These are phyloP conservation scores for Eucalyptus lansdowneana DNA, from an alignment of 345 rosid species.

Conservation along the genomic window DNA sequence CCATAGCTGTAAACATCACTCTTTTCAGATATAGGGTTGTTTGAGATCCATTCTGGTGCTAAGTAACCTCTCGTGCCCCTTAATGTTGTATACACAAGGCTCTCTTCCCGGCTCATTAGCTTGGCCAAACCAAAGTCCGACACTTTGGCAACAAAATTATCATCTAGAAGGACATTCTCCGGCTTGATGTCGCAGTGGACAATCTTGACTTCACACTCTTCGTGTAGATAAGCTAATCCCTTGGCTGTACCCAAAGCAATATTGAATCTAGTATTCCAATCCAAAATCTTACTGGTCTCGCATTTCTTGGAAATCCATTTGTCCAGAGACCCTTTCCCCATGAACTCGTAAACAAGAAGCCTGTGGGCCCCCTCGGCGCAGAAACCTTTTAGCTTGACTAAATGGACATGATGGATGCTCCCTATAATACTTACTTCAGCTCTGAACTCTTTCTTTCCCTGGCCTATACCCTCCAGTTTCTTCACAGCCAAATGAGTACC, in stretches of 20 bases:
- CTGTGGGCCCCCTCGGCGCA: conserved; percentile 31
- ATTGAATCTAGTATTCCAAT: conserved; percentile 28
- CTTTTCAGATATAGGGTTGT: conserved; percentile 37
- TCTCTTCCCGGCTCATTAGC: conserved; percentile 36
- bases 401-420: conserved; percentile 34
- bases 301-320: conserved; percentile 32
- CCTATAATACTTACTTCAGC: conserved; percentile 46
- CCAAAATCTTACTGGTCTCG: conserved; percentile 4
- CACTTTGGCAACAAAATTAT: conserved; percentile 28
- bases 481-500: conserved; percentile 30
- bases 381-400: conserved; percentile 49
- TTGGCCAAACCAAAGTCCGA: conserved; percentile 45
- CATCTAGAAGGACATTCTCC: conserved; percentile 34
- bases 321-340: conserved; percentile 37
- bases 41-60: conserved; percentile 57
- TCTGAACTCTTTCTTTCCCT: conserved; percentile 38
- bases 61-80: conserved; percentile 54
- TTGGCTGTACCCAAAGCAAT: conserved; percentile 33
- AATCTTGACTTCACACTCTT: conserved; percentile 36
- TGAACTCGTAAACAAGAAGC: conserved; percentile 52
- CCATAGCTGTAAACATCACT: conserved; percentile 51
- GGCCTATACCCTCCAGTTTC: conserved; percentile 34
- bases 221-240: conserved; percentile 42
- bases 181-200: conserved; percentile 44
- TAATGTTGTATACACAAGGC: conserved; percentile 27